These are phyloP conservation scores for Kwoniella pini DNA, from an alignment of 768 basidiomycete species.

Conservation along the genomic window DNA sequence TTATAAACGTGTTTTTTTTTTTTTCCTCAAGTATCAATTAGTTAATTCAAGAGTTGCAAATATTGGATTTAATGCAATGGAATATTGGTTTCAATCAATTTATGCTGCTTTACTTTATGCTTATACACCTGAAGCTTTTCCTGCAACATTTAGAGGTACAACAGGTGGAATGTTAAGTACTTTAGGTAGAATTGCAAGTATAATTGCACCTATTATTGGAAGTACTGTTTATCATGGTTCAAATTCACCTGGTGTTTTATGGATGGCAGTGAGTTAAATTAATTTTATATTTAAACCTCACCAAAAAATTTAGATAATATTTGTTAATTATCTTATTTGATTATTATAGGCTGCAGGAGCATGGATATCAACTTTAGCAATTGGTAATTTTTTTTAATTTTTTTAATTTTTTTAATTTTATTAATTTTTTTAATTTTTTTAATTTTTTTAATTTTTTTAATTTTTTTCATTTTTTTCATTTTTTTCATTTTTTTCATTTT, in stretches of 20 bases:
- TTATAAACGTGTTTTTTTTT: no score
- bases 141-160: slow-evolving; percentile 63
- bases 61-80: slow-evolving; percentile 45
- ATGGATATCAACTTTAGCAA: slow-evolving; percentile 41
- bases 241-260: slow-evolving; percentile 36
- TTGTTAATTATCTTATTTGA: background rate
- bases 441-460: no score
- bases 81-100: slow-evolving; percentile 47
- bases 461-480: no score
- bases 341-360: slow-evolving; percentile 33
- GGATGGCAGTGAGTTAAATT: slow-evolving; percentile 24
- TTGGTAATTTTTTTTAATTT: slow-evolving; percentile 26
- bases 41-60: slow-evolving; percentile 31
- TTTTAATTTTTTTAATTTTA: no score
- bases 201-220: slow-evolving; percentile 35
- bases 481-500: no score
- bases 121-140: slow-evolving; percentile 66
- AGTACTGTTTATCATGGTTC: slow-evolving; percentile 27
- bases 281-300: no score
- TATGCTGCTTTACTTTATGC: slow-evolving; percentile 57
- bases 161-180: slow-evolving; percentile 61
- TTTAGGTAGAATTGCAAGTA: slow-evolving; percentile 34
- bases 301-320: no score
- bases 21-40: slow-evolving; percentile 42
- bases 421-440: no score